Percentiles rank a stretch among this genome's conserved stretches.
Evolutionary conservation across 108 stramenopile species (phyloP).

Genomic region (Cyclotella kingstonii): DNA sequence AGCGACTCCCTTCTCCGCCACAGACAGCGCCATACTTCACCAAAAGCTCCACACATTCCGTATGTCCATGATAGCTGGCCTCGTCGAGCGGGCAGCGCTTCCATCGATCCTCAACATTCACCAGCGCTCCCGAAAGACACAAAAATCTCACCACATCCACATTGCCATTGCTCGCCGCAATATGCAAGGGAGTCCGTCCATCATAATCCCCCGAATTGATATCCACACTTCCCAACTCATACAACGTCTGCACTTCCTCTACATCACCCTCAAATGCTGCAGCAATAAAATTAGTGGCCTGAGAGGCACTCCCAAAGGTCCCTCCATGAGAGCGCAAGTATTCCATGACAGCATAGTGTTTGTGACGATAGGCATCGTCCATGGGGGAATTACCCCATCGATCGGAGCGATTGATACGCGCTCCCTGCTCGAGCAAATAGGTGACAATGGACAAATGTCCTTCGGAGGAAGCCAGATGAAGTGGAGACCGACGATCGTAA

Average conservation of each 20-base stretch:
- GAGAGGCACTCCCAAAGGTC: constrained; percentile 40
- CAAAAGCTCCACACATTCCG: constrained; percentile 20
- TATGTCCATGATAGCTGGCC: constrained; percentile 20
- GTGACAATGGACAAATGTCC: constrained; percentile 53
- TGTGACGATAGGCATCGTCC: constrained; percentile 55
- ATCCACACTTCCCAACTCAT: constrained; percentile 36
- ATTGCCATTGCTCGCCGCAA: constrained; percentile 54
- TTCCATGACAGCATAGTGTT: constrained; percentile 39
- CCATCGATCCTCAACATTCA: constrained; percentile 53
- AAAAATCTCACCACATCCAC: constrained; percentile 45
- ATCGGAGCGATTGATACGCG: constrained; percentile 46
- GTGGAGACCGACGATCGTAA: constrained; percentile 54
- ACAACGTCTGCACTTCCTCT: constrained; percentile 35
- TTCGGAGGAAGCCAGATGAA: constrained; percentile 62
- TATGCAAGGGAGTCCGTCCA: constrained; percentile 56
- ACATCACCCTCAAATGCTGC: constrained; percentile 52
- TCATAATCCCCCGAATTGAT: constrained; percentile 49
- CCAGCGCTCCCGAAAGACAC: constrained; percentile 43
- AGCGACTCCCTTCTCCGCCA: neutral
- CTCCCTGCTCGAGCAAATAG: constrained; percentile 35
- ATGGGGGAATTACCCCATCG: constrained; percentile 62
- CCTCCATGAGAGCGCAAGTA: constrained; percentile 35
- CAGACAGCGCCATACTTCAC: constrained; percentile 28
- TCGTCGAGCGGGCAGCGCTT: constrained; percentile 54
- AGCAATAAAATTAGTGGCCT: constrained; percentile 42